Evolutionary conservation across 2,329 filamentous ascomycete species (phyloP).

Genomic region (Venturia asperata): DNA sequence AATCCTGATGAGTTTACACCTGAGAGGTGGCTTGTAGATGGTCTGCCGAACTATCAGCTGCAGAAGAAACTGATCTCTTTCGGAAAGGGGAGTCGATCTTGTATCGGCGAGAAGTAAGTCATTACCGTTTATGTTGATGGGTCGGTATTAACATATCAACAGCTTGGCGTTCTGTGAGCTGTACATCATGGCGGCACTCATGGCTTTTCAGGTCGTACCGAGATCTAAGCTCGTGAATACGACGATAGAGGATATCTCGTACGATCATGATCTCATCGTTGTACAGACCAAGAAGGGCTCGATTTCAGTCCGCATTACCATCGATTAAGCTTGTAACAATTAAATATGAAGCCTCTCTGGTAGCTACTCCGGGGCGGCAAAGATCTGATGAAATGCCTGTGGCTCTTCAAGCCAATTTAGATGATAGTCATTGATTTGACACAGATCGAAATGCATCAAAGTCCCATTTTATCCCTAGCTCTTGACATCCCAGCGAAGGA

Average conservation of each 20-base stretch:
- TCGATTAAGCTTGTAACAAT: neutral
- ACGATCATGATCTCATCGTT: conserved; percentile 2
- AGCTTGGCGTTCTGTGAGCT: conserved; percentile 34
- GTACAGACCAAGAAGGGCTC: neutral
- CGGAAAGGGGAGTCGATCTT: conserved; percentile 38
- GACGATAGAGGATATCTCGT: conserved; percentile 24
- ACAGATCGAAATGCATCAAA: no score
- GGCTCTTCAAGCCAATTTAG: no score
- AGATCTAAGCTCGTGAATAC: conserved; percentile 25
- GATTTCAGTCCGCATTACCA: conserved; percentile 1
- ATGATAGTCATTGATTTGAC: no score
- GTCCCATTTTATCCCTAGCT: no score
- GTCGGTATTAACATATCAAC: neutral
- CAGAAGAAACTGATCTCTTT: conserved; percentile 35
- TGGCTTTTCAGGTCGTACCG: conserved; percentile 24
- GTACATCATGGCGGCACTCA: conserved; percentile 26
- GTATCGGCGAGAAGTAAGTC: conserved; percentile 37
- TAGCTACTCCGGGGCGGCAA: neutral
- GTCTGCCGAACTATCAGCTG: neutral
- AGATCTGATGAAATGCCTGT: neutral
- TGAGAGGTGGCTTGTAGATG: conserved; percentile 29
- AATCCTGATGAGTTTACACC: conserved; percentile 26
- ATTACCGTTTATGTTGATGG: neutral
- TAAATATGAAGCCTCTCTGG: neutral
- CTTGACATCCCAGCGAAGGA: no score